Evolutionary conservation across 1,284 basidiomycete species (phyloP).

Genomic region (Heliocybe sulcata): DNA sequence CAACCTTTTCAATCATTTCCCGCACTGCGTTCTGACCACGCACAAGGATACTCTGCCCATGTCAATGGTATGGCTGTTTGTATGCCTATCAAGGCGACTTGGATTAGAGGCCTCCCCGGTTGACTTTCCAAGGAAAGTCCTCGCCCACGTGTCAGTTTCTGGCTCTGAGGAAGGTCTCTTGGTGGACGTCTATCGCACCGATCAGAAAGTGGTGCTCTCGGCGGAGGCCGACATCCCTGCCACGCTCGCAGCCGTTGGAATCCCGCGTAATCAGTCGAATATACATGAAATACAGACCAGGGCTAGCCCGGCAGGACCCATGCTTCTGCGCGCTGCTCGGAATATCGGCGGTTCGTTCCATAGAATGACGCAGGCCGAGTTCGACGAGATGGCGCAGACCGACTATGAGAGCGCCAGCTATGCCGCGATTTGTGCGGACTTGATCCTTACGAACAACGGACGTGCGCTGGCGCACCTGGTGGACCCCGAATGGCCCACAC

Average conservation of each 20-base stretch:
- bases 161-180: conserved; percentile 28
- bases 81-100: conserved; percentile 42
- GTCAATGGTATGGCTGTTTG: conserved; percentile 53
- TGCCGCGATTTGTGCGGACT: not conserved
- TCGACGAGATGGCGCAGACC: not conserved
- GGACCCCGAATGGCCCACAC: not conserved
- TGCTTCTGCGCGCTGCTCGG: conserved; percentile 4
- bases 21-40: conserved; percentile 47
- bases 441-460: not conserved
- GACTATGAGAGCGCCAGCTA: not conserved
- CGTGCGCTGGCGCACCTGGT: not conserved
- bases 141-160: conserved; percentile 36
- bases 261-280: not conserved
- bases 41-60: conserved; percentile 48
- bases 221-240: not conserved
- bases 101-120: conserved; percentile 45
- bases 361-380: not conserved
- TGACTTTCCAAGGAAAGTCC: conserved; percentile 47
- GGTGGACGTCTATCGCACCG: conserved; percentile 39
- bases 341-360: conserved; percentile 2
- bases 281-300: not conserved
- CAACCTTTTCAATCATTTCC: conserved; percentile 44
- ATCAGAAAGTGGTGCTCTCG: not conserved
- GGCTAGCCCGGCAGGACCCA: not conserved
- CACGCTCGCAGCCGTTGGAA: not conserved